Percentiles rank a stretch among this genome's conserved stretches.
phyloP scores from a whole-genome alignment of 2,329 filamentous ascomycete species.

The Monilinia fructigena region DNA sequence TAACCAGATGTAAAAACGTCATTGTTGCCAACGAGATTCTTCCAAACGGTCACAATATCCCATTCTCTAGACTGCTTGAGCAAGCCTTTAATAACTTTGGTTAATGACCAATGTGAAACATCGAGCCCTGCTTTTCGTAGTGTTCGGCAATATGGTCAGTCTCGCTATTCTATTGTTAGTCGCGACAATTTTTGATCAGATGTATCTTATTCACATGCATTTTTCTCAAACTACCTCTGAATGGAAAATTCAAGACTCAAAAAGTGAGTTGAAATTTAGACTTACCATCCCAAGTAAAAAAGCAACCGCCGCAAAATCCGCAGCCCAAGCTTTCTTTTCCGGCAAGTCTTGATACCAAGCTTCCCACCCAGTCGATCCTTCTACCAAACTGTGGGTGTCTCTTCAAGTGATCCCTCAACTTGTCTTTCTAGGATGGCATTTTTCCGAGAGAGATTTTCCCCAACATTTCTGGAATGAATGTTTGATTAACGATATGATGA shows the following conservation, averaged over 20 bases:
- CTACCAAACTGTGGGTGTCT: constrained; percentile 29
- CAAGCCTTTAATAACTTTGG: constrained; percentile 32
- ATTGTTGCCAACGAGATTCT: constrained; percentile 19
- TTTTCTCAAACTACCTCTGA: no score
- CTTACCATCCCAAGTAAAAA: constrained; percentile 33
- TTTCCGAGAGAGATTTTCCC: constrained; percentile 18
- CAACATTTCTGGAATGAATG: constrained; percentile 30
- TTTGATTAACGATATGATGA: constrained; percentile 25
- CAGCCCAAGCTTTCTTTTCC: constrained; percentile 33
- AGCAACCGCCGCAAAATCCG: constrained; percentile 32
- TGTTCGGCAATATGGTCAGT: constrained; percentile 33
- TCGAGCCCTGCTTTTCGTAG: constrained; percentile 30
- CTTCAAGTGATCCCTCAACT: constrained; percentile 32
- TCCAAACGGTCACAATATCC: constrained; percentile 29
- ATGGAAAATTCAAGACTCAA: not conserved
- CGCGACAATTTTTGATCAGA: not conserved
- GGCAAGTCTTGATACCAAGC: constrained; percentile 27
- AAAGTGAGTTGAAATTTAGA: not conserved
- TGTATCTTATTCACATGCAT: not conserved
- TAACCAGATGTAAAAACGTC: constrained; percentile 28
- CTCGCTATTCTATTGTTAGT: constrained; percentile 25
- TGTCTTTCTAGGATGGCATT: constrained; percentile 32
- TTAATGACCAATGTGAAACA: constrained; percentile 27
- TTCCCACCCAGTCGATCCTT: constrained; percentile 27
- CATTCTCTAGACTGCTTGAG: constrained; percentile 30